These are phyloP conservation scores for Carex scoparia DNA, from an alignment of 176 grass and related monocot genomes.

Conservation along the genomic window DNA sequence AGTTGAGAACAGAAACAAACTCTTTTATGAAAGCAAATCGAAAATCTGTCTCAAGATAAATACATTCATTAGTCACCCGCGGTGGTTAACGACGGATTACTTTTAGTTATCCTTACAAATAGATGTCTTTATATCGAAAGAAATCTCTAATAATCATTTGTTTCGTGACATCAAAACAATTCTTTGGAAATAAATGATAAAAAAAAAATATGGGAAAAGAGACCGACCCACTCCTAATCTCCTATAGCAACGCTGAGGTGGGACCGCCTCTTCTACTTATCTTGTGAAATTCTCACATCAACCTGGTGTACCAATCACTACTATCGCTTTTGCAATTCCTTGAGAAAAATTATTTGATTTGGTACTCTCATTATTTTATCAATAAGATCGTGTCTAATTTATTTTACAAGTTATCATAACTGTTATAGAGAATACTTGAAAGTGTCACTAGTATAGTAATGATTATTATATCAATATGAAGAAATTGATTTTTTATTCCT, in stretches of 20 bases:
- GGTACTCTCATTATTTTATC: neutral
- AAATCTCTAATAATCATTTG: neutral
- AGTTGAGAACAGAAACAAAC: constrained; percentile 26
- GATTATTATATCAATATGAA: neutral
- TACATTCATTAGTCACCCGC: neutral
- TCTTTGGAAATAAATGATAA: neutral
- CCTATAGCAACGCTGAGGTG: neutral
- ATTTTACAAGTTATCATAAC: neutral
- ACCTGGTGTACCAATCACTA: neutral
- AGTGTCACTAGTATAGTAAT: neutral
- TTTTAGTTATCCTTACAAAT: neutral
- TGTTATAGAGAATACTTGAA: neutral
- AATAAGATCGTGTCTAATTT: neutral
- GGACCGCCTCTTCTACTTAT: neutral
- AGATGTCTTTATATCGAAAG: neutral
- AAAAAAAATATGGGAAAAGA: neutral
- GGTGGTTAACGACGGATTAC: constrained; percentile 6
- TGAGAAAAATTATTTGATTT: neutral
- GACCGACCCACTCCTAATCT: constrained; percentile 5
- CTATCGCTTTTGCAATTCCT: neutral
- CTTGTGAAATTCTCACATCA: neutral
- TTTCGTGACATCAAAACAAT: neutral
- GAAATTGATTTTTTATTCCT: neutral
- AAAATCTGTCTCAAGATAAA: neutral
- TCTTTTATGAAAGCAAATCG: neutral